Evolutionary conservation across 257 asterid species (phyloP), one percentile per base, ranked within the genome.

Genomic region (Solanum paucissectum): DNA sequence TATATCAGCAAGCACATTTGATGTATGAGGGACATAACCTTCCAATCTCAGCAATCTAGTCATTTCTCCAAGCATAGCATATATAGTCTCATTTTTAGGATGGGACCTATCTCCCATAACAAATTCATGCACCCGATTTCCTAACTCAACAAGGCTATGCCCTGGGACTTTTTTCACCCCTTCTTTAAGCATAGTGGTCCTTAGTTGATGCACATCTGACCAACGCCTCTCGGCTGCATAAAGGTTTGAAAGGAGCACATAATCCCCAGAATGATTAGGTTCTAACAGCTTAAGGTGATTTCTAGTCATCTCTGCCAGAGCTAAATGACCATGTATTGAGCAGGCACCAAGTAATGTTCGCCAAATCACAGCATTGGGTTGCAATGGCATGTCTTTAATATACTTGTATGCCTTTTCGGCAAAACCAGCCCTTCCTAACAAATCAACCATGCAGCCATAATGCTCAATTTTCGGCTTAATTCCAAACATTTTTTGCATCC

Each of bases 381-480:
- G 88, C 33, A 94, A 58, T 8, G 96, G 95, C 98, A 95, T 95
- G 87, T 91, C 84, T 75, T 73, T 83, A 5, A 95, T 94, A 84
- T 94, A 95, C 23, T 92, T 91, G 52, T 94, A 91, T 7, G 98
- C 98, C 86, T 73, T 92, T 64, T 91, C 73, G 60, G 94, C 96
- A 87, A 92, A 91, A 74, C 98, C 98, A 5, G 96, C 98, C 77
- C 98, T 90, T 29, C 96, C 94, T 81, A 95, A 93, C 84, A 95
- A 88, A 92, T 95, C 98, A 83, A 95, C 98, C 96, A 95, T 92
- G 88, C 98, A 94, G 37, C 98, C 98, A 49, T 93, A 91, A 81
- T 95, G 98, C 49, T 95, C 98, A 49, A 95, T 94, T 91, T 92
- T 94, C 25, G 98, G 96, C 72, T 90, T 92, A 25, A 95, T 91